Evolutionary conservation across 805 yeast species (phyloP).

Genomic region (Starmera pachycereana): DNA sequence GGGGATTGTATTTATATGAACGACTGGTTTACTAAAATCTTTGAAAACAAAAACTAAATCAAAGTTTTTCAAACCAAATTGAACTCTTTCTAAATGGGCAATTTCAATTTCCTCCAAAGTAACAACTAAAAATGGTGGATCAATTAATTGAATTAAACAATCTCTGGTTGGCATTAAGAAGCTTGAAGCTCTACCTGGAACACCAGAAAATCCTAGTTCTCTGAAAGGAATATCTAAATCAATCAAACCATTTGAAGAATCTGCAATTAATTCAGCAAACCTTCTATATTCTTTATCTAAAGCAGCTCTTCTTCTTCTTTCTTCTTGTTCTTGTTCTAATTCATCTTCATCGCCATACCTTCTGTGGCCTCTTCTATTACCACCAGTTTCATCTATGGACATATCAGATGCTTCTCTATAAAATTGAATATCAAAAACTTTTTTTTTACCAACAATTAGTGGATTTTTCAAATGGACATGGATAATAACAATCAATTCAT

Average conservation of each 20-base stretch:
- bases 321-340: conserved; percentile 96
- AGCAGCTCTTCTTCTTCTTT: conserved; percentile 81
- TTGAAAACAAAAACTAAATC: conserved; percentile 95
- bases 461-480: conserved; percentile 92
- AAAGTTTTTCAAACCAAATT: conserved; percentile 92
- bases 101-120: conserved; percentile 88
- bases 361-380: conserved; percentile 71
- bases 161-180: conserved; percentile 96
- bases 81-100: conserved; percentile 94
- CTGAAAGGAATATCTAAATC: conserved; percentile 93
- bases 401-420: conserved; percentile 95
- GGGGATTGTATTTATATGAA: conserved; percentile 90
- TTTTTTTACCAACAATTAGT: conserved; percentile 89
- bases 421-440: conserved; percentile 91
- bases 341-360: conserved; percentile 98
- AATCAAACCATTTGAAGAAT: conserved; percentile 70
- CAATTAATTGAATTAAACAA: conserved; percentile 87
- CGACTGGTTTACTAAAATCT: conserved; percentile 80
- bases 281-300: conserved; percentile 85
- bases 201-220: conserved; percentile 96
- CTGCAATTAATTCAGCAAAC: conserved; percentile 86
- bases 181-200: conserved; percentile 89
- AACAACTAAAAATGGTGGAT: conserved; percentile 90
- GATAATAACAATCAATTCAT: conserved; percentile 83
- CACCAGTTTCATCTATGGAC: conserved; percentile 94